These are phyloP conservation scores for Hyaloscypha bicolor DNA, from an alignment of 495 filamentous ascomycete genomes.

Conservation along the genomic window DNA sequence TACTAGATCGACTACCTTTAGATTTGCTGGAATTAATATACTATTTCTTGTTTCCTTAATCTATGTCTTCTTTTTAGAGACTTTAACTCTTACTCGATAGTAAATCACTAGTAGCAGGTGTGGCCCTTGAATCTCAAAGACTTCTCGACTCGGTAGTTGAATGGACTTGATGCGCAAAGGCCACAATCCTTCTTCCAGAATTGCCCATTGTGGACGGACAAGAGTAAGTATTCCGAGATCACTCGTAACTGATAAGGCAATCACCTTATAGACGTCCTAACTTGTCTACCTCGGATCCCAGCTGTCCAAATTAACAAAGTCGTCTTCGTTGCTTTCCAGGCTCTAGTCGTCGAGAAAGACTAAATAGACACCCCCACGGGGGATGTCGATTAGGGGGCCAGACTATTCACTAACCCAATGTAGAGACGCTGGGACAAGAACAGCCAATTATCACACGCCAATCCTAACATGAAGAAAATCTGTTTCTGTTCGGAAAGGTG, in stretches of 20 bases:
- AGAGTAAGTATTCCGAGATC: background rate
- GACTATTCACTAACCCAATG: no score
- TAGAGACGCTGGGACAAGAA: no score
- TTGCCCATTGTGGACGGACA: background rate
- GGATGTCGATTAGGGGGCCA: no score
- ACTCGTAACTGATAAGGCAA: background rate
- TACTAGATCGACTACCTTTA: background rate
- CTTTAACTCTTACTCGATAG: background rate
- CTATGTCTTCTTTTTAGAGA: background rate
- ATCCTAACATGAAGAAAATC: no score
- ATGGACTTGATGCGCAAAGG: background rate
- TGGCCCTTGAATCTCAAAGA: background rate
- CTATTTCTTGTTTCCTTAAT: background rate
- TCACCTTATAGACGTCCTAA: background rate
- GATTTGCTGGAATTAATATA: conserved; percentile 1
- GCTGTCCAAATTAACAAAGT: conserved; percentile 1
- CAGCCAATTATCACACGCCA: no score
- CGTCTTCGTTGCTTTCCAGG: background rate
- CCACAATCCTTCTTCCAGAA: background rate
- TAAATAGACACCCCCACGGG: no score
- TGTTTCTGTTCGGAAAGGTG: no score
- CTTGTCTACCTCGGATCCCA: background rate
- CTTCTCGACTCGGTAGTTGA: conserved; percentile 2
- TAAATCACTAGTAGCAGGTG: background rate
- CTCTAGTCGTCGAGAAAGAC: background rate